A percentile compares a stretch with the other conserved stretches of the same genome.
Conservation (phyloP, 2,329 filamentous ascomycete genomes). For the Rhexocercosporidium sp. region DNA sequence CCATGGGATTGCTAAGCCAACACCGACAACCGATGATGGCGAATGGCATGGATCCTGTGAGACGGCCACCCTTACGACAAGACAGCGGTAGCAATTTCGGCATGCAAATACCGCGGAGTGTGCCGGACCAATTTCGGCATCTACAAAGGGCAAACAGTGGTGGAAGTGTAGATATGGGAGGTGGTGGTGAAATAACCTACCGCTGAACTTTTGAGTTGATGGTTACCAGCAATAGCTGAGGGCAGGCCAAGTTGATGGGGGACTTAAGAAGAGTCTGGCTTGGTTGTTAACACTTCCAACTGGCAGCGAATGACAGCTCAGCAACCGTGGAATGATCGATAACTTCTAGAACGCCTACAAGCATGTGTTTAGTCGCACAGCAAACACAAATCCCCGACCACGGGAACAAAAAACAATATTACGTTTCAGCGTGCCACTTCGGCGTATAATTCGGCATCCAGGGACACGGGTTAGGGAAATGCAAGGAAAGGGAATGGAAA, state of each 20-base stretch:
- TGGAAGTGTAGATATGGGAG: constrained; percentile 19
- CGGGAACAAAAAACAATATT: background rate
- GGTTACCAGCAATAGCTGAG: constrained; percentile 6
- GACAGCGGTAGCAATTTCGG: constrained; percentile 31
- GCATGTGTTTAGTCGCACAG: background rate
- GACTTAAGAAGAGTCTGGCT: background rate
- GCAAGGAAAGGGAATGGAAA: background rate
- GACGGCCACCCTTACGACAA: constrained; percentile 37
- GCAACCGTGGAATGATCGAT: background rate
- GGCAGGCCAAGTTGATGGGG: background rate
- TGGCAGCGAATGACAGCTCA: background rate
- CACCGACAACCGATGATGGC: constrained; percentile 17
- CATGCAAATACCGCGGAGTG: constrained; percentile 36
- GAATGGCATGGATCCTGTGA: constrained; percentile 17
- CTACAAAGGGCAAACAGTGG: constrained; percentile 33
- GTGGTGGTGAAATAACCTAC: constrained; percentile 12
- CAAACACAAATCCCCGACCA: constrained; percentile 3
- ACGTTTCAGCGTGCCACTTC: constrained; percentile 6
- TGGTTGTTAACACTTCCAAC: background rate
- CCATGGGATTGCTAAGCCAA: constrained; percentile 23
- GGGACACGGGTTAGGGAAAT: background rate
- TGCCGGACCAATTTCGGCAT: constrained; percentile 35
- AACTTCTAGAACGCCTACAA: background rate
- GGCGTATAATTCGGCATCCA: background rate
- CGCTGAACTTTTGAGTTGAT: constrained; percentile 8